Evolutionary conservation across 73 alveolate species (phyloP), one percentile per base, ranked within the genome.

Genomic region (Symbiodinium natans): DNA sequence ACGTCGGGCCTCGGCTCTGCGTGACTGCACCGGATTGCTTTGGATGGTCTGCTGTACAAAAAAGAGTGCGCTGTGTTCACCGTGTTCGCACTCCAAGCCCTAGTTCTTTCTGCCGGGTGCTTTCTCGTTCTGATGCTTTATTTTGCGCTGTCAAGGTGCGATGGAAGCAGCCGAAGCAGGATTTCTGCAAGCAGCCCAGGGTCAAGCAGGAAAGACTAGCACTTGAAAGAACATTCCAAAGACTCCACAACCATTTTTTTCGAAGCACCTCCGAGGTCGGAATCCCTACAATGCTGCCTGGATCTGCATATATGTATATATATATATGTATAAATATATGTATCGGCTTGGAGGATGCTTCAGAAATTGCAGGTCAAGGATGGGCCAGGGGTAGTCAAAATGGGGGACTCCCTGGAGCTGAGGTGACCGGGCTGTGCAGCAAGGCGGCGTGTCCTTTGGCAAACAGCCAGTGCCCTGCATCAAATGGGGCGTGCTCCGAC

Each of bases 341-440:
- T 36, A 36, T 39, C 25, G 68, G 15, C 9, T 4, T 43, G 13
- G 41, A 74, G 43, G 48, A 34, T 36, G 54, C 33, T 9, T 13
- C 6, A 13, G 33, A n/a, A n/a, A n/a, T n/a, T n/a, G n/a, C n/a
- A n/a, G n/a, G n/a, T n/a, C n/a, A n/a, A n/a, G n/a, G n/a, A n/a
- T n/a, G n/a, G n/a, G n/a, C n/a, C n/a, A n/a, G n/a, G n/a, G n/a
- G n/a, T n/a, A n/a, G n/a, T n/a, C n/a, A n/a, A n/a, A n/a, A n/a
- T n/a, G n/a, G n/a, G n/a, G n/a, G n/a, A n/a, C n/a, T n/a, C n/a
- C 99, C 99, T 87, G 99, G 99, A 99, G 99, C 99, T 99, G 99
- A 99, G 98, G 99, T 99, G 94, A 99, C 99, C 29, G 99, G 99
- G 40, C 99, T 99, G 73, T 99, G 99, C 99, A 99, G 99, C 94